Evolutionary conservation across 2,329 filamentous ascomycete genomes (phyloP).

Genomic region (Hypoxylon sp.): DNA sequence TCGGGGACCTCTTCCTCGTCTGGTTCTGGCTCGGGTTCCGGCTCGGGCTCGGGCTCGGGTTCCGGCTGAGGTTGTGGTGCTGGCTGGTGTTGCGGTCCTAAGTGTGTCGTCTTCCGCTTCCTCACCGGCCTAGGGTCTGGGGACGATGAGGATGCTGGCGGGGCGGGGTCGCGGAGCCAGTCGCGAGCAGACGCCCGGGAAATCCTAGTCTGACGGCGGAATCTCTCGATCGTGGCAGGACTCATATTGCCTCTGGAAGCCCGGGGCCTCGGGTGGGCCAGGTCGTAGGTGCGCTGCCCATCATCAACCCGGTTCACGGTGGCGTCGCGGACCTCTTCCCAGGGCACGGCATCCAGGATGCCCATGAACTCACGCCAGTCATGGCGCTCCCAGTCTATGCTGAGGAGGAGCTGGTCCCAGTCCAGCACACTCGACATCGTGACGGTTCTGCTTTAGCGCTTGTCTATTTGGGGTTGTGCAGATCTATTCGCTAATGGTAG

Average conservation of each 20-base stretch:
- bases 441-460: not conserved
- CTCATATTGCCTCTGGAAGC: not conserved
- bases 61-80: too few relatives aligned
- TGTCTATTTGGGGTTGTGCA: too few relatives aligned
- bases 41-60: too few relatives aligned
- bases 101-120: too few relatives aligned
- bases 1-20: not conserved
- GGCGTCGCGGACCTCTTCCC: not conserved
- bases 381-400: not conserved
- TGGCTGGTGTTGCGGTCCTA: too few relatives aligned
- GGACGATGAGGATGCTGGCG: too few relatives aligned
- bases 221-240: not conserved
- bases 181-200: not conserved
- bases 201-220: not conserved
- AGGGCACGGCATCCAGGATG: constrained; percentile 2
- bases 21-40: too few relatives aligned
- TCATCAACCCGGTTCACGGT: not conserved
- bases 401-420: constrained; percentile 7
- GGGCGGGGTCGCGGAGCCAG: too few relatives aligned
- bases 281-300: not conserved
- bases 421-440: not conserved
- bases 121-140: too few relatives aligned
- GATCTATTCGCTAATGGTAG: not conserved
- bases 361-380: too few relatives aligned
- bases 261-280: not conserved